A percentile compares a stretch with the other conserved stretches of the same genome.
Evolutionary conservation across 352 stramenopile genomes (phyloP).

Genomic region (Phytophthora ramorum): DNA sequence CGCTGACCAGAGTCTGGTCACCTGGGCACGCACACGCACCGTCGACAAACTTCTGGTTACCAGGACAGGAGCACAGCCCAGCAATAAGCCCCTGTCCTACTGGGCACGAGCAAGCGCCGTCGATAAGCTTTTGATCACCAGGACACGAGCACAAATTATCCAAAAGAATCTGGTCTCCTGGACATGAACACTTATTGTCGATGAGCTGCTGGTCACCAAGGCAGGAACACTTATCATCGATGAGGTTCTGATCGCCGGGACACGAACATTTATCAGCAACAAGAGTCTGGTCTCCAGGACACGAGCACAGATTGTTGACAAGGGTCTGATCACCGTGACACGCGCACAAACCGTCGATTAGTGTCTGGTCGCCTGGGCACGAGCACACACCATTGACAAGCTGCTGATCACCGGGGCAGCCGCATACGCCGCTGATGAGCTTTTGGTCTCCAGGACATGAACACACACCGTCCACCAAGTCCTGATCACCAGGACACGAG

Average conservation of each 20-base stretch:
- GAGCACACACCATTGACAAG: neutral
- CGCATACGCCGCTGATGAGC: neutral
- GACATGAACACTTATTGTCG: neutral
- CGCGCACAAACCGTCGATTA: neutral
- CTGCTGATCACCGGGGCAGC: neutral
- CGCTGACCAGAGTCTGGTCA: neutral
- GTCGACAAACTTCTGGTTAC: neutral
- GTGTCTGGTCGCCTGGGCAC: neutral
- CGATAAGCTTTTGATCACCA: slow-evolving; percentile 2
- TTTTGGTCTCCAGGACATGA: neutral
- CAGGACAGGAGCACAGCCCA: neutral
- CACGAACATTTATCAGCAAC: neutral
- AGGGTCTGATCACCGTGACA: neutral
- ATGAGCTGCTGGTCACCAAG: neutral
- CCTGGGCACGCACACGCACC: neutral
- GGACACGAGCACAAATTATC: neutral
- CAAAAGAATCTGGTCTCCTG: neutral
- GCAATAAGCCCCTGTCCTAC: neutral
- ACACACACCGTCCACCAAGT: neutral
- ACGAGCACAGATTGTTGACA: neutral
- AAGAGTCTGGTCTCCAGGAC: neutral
- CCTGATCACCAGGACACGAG: neutral
- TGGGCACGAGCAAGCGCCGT: neutral
- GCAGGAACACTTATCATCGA: neutral
- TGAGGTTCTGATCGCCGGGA: neutral